phyloP scores from a whole-genome alignment of 371 early-diverging fungal genomes.

The Nosema muscidifuracis region DNA sequence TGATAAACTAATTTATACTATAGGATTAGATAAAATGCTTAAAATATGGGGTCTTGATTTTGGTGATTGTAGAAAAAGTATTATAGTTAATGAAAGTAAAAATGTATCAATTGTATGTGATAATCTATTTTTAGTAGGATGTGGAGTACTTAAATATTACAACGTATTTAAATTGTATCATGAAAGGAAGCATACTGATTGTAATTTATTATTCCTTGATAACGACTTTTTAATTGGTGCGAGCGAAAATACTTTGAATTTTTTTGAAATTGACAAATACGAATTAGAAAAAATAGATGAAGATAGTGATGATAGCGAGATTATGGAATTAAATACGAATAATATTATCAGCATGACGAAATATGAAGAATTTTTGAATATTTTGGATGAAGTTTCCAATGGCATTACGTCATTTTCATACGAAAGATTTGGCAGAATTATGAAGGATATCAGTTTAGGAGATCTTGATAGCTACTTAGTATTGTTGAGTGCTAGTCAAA shows the following conservation, averaged over 20 bases:
- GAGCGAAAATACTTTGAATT: conserved; percentile 9
- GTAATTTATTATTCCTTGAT: conserved; percentile 5
- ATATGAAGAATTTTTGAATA: conserved; percentile 35
- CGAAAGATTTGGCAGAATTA: conserved; percentile 24
- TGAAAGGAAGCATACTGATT: conserved; percentile 22
- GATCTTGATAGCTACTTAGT: conserved; percentile 37
- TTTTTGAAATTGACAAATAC: conserved; percentile 44
- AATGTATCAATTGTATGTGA: conserved; percentile 28
- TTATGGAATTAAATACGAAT: conserved; percentile 8
- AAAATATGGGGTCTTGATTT: conserved; percentile 63
- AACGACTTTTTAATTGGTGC: conserved; percentile 26
- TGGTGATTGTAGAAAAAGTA: conserved; percentile 63
- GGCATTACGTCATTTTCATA: background rate
- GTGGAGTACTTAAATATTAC: conserved; percentile 40
- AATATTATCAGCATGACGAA: conserved; percentile 9
- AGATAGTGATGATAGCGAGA: conserved; percentile 18
- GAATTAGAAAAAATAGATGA: conserved; percentile 27
- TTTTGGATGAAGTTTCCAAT: conserved; percentile 30
- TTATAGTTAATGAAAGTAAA: conserved; percentile 44
- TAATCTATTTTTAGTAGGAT: conserved; percentile 29
- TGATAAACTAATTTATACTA: conserved; percentile 42
- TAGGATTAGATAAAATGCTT: conserved; percentile 60
- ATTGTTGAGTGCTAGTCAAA: conserved; percentile 13
- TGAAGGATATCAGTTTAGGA: conserved; percentile 21
- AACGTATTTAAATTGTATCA: conserved; percentile 27